Conservation (phyloP, 176 grass and related monocot species). For the Pontederia crassipes region DNA sequence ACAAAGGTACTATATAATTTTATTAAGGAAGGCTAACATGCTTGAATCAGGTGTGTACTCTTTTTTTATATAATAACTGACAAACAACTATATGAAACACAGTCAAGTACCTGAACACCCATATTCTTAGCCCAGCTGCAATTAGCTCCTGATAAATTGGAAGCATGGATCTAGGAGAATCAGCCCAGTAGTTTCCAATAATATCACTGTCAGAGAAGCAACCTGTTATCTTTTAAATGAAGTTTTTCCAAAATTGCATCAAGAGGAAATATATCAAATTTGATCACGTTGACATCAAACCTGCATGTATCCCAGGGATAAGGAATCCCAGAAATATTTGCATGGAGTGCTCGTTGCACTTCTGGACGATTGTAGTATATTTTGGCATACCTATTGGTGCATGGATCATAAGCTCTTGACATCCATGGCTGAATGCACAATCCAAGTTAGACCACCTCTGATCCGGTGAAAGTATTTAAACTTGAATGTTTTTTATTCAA, state of each 20-base stretch:
- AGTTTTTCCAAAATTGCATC: too few relatives aligned
- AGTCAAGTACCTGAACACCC: slow-evolving; percentile 73
- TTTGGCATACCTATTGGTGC: slow-evolving; percentile 72
- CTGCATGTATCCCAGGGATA: slow-evolving; percentile 95
- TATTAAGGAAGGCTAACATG: too few relatives aligned
- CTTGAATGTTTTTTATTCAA: too few relatives aligned
- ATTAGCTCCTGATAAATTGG: slow-evolving; percentile 87
- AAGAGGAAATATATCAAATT: too few relatives aligned
- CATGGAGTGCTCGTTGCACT: slow-evolving; percentile 83
- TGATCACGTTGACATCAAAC: slow-evolving; percentile 15
- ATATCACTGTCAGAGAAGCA: slow-evolving; percentile 39
- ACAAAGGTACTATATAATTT: too few relatives aligned
- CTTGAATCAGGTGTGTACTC: too few relatives aligned
- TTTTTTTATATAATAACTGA: too few relatives aligned
- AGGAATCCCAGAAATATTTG: slow-evolving; percentile 69
- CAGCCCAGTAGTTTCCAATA: slow-evolving; percentile 70
- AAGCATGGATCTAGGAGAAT: slow-evolving; percentile 95
- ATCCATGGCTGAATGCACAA: slow-evolving; percentile 74
- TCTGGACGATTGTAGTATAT: slow-evolving; percentile 78
- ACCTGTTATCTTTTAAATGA: too few relatives aligned
- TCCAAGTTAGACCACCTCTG: background rate
- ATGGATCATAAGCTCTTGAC: slow-evolving; percentile 96
- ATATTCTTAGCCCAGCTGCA: slow-evolving; percentile 80
- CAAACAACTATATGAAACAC: too few relatives aligned
- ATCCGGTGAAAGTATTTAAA: too few relatives aligned